Conservation (phyloP, 1,284 basidiomycete genomes). For the Ustilago trichophora region DNA sequence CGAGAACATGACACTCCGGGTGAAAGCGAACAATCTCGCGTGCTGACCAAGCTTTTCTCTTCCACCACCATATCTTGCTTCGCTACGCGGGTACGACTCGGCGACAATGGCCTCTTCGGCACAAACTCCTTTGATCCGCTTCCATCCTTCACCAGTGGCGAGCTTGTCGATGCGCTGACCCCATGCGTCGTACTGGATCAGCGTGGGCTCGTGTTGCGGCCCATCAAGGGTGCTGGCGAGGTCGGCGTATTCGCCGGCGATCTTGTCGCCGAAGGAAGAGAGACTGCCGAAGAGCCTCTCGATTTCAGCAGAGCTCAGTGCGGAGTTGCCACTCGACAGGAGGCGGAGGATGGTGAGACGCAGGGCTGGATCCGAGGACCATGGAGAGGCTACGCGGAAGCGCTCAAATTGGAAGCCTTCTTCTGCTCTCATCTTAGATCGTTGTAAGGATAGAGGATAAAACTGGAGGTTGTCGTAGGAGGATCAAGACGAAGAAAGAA, state of each 20-base stretch:
- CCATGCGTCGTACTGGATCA: constrained; percentile 55
- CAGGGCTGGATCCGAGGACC: constrained; percentile 35
- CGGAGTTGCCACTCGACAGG: constrained; percentile 10
- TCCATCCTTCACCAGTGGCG: constrained; percentile 51
- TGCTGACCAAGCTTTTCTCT: constrained; percentile 19
- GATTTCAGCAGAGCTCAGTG: constrained; percentile 11
- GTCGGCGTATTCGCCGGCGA: constrained; percentile 24
- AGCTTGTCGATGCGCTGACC: constrained; percentile 52
- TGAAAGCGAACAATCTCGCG: constrained; percentile 40
- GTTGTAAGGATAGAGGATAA: too few relatives aligned
- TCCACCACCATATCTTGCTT: constrained; percentile 27
- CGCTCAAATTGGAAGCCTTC: constrained; percentile 49
- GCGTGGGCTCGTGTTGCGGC: constrained; percentile 40
- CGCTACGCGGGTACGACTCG: constrained; percentile 30
- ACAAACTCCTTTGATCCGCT: constrained; percentile 31
- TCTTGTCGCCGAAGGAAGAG: constrained; percentile 10
- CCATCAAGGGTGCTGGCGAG: constrained; percentile 33
- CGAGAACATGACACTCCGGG: constrained; percentile 31
- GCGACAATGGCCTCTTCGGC: constrained; percentile 39
- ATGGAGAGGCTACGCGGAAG: constrained; percentile 39
- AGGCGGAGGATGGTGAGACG: constrained; percentile 41
- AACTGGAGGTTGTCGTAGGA: neutral
- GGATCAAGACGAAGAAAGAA: too few relatives aligned
- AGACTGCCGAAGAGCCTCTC: constrained; percentile 24
- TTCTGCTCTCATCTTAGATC: constrained; percentile 49